These are phyloP conservation scores for Saturnispora gosingensis DNA, from an alignment of 805 yeast species.

Conservation along the genomic window DNA sequence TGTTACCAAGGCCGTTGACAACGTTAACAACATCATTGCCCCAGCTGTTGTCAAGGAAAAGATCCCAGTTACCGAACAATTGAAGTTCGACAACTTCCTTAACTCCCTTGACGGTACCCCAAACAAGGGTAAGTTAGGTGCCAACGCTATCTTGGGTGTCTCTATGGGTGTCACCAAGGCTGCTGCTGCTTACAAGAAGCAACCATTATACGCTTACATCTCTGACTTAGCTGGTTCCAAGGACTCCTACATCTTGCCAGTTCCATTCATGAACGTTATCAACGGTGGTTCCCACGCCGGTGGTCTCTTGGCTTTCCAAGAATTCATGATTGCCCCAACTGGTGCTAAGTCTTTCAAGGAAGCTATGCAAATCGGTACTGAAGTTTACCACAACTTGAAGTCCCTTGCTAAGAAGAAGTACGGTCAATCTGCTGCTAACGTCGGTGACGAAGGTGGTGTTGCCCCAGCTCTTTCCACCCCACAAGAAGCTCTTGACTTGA, in stretches of 20 bases:
- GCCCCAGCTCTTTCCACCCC: slow-evolving; percentile 96
- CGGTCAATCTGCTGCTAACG: slow-evolving; percentile 98
- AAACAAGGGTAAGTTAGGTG: slow-evolving; percentile 96
- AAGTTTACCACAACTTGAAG: slow-evolving; percentile 96
- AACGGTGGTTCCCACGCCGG: slow-evolving; percentile 99
- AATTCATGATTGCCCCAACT: slow-evolving; percentile 97
- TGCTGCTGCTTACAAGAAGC: slow-evolving; percentile 91
- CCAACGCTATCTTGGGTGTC: slow-evolving; percentile 97
- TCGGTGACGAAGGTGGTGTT: slow-evolving; percentile 99
- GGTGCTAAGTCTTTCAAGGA: slow-evolving; percentile 87
- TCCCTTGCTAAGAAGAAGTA: slow-evolving; percentile 85
- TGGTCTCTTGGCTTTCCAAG: slow-evolving; percentile 98
- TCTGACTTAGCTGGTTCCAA: slow-evolving; percentile 70
- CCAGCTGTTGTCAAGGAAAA: slow-evolving; percentile 82
- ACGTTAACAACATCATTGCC: slow-evolving; percentile 90
- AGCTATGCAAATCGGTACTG: slow-evolving; percentile 94
- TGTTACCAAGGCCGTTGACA: slow-evolving; percentile 92
- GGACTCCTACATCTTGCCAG: slow-evolving; percentile 89
- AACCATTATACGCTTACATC: slow-evolving; percentile 90
- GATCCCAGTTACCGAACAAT: slow-evolving; percentile 82
- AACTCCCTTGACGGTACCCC: slow-evolving; percentile 88
- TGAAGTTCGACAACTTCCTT: slow-evolving; percentile 78
- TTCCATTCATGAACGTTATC: slow-evolving; percentile 97
- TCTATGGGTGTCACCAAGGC: slow-evolving; percentile 96
- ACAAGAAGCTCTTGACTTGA: slow-evolving; percentile 94